Evolutionary conservation across 331 rosid species (phyloP), one percentile per base, ranked within the genome.

Genomic region (Erythrophleum ivorense): DNA sequence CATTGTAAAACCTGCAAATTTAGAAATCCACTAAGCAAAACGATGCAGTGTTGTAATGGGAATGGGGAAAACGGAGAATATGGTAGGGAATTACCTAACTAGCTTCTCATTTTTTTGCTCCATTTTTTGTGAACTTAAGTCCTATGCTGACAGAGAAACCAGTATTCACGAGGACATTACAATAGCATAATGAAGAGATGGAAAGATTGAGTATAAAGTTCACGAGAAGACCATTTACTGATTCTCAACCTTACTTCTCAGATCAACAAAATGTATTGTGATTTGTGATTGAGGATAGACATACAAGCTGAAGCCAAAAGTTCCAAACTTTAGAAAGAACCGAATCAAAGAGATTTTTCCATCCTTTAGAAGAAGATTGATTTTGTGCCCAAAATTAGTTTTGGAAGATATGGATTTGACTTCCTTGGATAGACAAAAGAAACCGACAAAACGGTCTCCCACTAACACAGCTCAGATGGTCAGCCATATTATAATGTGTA

Each of bases 91-190:
- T 75, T 24, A 92, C 98, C 98, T 87, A 36, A 91, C 90, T 55
- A 71, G 82, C 87, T 88, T 94, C 33, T 84, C 89, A 80, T 87
- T 85, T 87, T 86, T 93, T 2, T 81, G 79, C 76, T 89, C 91
- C 98, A 91, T 95, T 72, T 33, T 48, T 65, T 38, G 58, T 41
- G 29, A 33, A 59, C 76, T 68, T 59, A 34, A 66, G 50, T 79
- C 64, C 52, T 81, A 78, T 58, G 78, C 53, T 73, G 65, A 66
- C 48, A 66, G 68, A 49, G 45, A 85, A 77, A 68, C 65, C 55
- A 65, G 15, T 81, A 46, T 7, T 14, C 53, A 69, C 58, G 18
- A 54, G 12, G n/a, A 7, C 48, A 54, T 57, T 34, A 38, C 31
- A 72, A 21, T 41, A 74, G n/a, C 18, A 14, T 34, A 46, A 82